phyloP scores from a whole-genome alignment of 208 protist genomes.

The Leishmania guyanensis region DNA sequence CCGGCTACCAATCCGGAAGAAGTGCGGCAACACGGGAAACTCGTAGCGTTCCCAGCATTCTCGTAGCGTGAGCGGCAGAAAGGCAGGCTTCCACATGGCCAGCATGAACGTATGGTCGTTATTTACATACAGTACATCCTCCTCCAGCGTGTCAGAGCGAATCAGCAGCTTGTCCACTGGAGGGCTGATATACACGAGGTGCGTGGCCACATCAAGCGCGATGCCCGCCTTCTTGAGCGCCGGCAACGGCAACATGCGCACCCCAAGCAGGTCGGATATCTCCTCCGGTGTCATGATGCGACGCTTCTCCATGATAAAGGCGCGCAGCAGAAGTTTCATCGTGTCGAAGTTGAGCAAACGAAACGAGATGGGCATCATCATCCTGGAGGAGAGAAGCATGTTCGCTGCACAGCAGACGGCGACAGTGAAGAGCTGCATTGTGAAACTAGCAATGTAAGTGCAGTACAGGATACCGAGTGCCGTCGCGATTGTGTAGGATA shows the following conservation, averaged over 20 bases:
- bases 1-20: conserved; percentile 22
- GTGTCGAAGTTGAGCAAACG: conserved; percentile 77
- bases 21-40: conserved; percentile 29
- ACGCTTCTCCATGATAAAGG: conserved; percentile 42
- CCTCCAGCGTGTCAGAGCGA: conserved; percentile 43
- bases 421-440: conserved; percentile 69
- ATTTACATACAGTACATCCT: conserved; percentile 76
- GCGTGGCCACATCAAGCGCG: conserved; percentile 29
- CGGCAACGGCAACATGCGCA: conserved; percentile 46
- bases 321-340: conserved; percentile 56
- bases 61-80: conserved; percentile 42
- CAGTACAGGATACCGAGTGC: conserved; percentile 80
- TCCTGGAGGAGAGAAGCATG: conserved; percentile 58
- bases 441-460: conserved; percentile 63
- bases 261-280: conserved; percentile 55
- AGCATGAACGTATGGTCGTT: conserved; percentile 68
- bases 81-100: conserved; percentile 60
- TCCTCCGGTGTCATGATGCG: conserved; percentile 59
- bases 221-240: conserved; percentile 28
- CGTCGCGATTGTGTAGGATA: conserved; percentile 77
- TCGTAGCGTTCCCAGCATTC: conserved; percentile 60
- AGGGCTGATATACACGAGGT: conserved; percentile 68
- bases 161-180: conserved; percentile 67
- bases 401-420: conserved; percentile 69
- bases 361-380: conserved; percentile 76